phyloP scores from a whole-genome alignment of 192 early-diverging fungal genomes.

The Backusella australiensis region DNA sequence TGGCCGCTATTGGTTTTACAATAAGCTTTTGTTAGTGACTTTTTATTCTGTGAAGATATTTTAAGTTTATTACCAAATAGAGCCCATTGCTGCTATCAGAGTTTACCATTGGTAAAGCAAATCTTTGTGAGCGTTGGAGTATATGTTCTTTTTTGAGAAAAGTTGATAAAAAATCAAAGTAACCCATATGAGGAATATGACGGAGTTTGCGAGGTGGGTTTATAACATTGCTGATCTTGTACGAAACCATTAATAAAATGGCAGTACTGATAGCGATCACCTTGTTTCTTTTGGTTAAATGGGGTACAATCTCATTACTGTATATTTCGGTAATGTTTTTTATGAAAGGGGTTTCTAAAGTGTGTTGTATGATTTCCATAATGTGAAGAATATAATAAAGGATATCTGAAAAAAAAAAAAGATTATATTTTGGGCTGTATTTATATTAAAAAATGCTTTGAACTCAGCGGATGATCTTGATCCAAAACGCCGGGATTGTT shows the following conservation, averaged over 20 bases:
- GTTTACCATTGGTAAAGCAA: not conserved
- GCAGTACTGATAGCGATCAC: not conserved
- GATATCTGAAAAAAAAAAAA: not conserved
- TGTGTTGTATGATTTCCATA: not conserved
- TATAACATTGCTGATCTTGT: not conserved
- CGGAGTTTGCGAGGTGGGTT: not conserved
- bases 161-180: not conserved
- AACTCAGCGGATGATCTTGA: not conserved
- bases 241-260: not conserved
- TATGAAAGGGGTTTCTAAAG: not conserved
- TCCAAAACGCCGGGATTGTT: not conserved
- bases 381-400: not conserved
- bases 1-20: not conserved
- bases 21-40: not conserved
- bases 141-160: not conserved
- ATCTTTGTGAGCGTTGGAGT: not conserved
- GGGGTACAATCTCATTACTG: not conserved
- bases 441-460: not conserved
- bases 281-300: not conserved
- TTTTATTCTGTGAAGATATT: not conserved
- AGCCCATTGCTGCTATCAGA: not conserved
- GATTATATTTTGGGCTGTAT: not conserved
- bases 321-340: not conserved
- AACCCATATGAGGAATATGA: not conserved
- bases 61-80: not conserved